phyloP scores from a whole-genome alignment of 2,329 filamentous ascomycete genomes.

The Tolypocladium album region DNA sequence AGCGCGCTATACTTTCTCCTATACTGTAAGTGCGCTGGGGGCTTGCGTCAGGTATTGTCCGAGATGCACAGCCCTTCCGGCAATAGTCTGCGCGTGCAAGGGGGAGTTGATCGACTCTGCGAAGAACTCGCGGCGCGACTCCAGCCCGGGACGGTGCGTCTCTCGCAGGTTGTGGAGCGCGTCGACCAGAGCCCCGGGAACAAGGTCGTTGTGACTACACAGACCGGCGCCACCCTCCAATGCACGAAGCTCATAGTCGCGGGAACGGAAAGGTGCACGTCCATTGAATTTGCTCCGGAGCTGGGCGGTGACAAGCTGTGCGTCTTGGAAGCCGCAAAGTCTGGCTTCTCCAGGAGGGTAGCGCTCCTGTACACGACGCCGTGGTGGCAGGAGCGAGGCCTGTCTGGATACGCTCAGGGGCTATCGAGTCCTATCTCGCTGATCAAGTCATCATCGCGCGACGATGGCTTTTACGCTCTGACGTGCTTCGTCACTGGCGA shows the following conservation, averaged over 20 bases:
- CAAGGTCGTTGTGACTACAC: constrained; percentile 7
- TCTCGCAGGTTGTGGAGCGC: constrained; percentile 7
- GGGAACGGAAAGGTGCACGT: constrained; percentile 4
- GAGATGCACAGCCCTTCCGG: background rate
- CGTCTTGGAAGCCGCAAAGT: constrained; percentile 4
- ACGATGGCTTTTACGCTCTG: constrained; percentile 7
- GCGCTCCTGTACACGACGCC: constrained; percentile 8
- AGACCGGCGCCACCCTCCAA: constrained; percentile 7
- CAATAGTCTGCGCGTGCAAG: constrained; percentile 3
- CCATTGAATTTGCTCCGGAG: constrained; percentile 6
- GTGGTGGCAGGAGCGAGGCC: constrained; percentile 12
- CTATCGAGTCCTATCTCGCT: constrained; percentile 5
- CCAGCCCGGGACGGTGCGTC: constrained; percentile 3
- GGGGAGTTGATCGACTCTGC: constrained; percentile 2
- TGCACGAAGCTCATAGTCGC: constrained; percentile 9
- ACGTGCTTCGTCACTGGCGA: constrained; percentile 11
- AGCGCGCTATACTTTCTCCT: constrained; percentile 11
- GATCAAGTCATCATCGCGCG: constrained; percentile 7
- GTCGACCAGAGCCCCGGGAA: constrained; percentile 8
- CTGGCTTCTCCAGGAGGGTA: constrained; percentile 8
- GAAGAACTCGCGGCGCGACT: constrained; percentile 7
- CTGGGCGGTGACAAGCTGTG: constrained; percentile 10
- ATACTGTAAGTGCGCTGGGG: constrained; percentile 12
- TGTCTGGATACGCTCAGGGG: constrained; percentile 8
- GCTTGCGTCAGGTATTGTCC: constrained; percentile 7